Base-by-base conservation (phyloP, 148 eudicot species). In the Chenopodium formosanum region DNA sequence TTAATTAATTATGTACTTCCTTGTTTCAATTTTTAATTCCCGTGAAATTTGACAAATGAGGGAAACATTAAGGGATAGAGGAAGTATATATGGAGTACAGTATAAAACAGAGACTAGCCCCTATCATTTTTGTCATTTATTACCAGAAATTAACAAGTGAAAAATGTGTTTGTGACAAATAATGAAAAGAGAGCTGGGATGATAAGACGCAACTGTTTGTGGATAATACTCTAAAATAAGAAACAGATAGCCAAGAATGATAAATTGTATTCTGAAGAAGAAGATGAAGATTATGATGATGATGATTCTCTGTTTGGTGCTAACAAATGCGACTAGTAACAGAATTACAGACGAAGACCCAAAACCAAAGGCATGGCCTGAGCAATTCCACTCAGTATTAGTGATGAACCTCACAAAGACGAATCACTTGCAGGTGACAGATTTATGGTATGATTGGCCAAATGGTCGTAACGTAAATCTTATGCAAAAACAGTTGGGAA, bases 381-480 rank as follows among this genome's bases (percentile, higher is more conserved):
- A 69, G 65, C 92, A 90, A 86, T 93, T 91, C 88, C 94, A 93
- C 87, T 88, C 97, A 19, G 65, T 88, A 2, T 82, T 90, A 47
- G 82, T 83, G 48, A 84, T 86, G 80, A 91, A 93, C 80, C 69
- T 75, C 84, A 85, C 83, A 11, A 76, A 79, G 58, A 84, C 79
- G 73, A 78, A 83, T 0, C 72, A 80, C 22, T 82, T 88, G 25
- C 82, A 87, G 74, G 66, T 89, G 2, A 86, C 88, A 12, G 88
- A 92, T 78, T 86, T 91, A n/a, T 92, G 94, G 94, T 92, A 91
- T 82, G 97, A 92, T 44, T 91, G 90, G 88, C 86, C 90, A 52
- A 93, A 91, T 48, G 91, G 92, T 65, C 91, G 92, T 68, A 93
- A 93, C 84, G 86, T 90, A 80, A 93, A 91, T 87, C 86, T 91